Evolutionary conservation across 495 filamentous ascomycete genomes (phyloP).

Genomic region (Lasiosphaeria miniovina): DNA sequence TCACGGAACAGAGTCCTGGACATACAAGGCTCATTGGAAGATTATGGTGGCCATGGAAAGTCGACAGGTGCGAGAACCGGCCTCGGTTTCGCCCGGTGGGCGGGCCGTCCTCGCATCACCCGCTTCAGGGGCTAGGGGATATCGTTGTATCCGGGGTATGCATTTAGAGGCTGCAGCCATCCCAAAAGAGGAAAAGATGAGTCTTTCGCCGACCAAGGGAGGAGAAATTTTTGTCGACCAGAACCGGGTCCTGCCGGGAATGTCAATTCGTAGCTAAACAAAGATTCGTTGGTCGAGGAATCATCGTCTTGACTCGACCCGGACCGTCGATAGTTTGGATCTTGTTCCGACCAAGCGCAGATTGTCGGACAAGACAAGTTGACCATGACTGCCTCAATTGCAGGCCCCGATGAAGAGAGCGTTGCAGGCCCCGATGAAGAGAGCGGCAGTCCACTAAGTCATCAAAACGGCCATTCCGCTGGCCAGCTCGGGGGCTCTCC

Average conservation of each 20-base stretch:
- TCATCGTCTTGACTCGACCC: neutral
- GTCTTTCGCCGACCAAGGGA: slow-evolving; percentile 13
- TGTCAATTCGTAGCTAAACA: too few species aligned
- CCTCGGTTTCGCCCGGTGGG: neutral
- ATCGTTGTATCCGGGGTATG: slow-evolving; percentile 7
- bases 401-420: neutral
- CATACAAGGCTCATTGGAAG: neutral
- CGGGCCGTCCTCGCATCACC: neutral
- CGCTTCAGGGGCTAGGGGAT: slow-evolving; percentile 12
- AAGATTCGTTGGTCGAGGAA: too few species aligned
- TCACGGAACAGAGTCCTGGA: slow-evolving; percentile 6
- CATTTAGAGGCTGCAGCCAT: slow-evolving; percentile 4
- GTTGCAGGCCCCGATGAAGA: neutral
- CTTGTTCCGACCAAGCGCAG: neutral
- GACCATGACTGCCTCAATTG: neutral
- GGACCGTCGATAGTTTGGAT: neutral
- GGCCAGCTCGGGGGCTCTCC: neutral
- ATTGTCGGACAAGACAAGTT: too few species aligned
- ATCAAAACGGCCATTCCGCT: neutral
- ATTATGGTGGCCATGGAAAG: too few species aligned
- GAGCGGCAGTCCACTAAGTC: neutral
- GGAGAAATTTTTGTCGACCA: neutral
- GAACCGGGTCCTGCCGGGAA: neutral
- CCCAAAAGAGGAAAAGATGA: slow-evolving; percentile 3
- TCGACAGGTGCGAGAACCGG: too few species aligned